Evolutionary conservation across 257 asterid genomes (phyloP).

Genomic region (Voacanga thouarsii): DNA sequence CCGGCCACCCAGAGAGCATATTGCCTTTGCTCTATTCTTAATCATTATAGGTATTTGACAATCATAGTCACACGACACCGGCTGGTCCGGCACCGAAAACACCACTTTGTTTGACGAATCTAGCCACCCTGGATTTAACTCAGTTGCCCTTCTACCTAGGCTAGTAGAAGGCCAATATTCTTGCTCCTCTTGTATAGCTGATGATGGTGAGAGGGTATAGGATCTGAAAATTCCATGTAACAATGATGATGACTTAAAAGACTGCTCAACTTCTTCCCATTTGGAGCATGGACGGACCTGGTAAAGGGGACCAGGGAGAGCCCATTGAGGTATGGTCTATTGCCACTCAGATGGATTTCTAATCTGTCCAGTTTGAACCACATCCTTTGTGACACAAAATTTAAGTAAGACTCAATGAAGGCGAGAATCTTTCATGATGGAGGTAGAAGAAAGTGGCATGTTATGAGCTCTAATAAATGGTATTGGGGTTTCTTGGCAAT

Average conservation of each 20-base stretch:
- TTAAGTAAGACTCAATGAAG: too few relatives aligned
- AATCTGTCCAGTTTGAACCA: too few relatives aligned
- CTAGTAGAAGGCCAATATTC: too few relatives aligned
- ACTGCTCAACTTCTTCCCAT: too few relatives aligned
- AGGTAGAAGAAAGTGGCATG: too few relatives aligned
- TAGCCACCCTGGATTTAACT: background rate
- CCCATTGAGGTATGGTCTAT: background rate
- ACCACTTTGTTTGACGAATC: constrained; percentile 1
- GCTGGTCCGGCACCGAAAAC: constrained; percentile 8
- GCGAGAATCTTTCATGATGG: too few relatives aligned
- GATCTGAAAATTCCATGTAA: background rate
- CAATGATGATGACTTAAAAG: background rate
- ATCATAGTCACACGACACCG: background rate
- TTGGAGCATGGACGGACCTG: background rate
- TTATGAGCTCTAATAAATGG: too few relatives aligned
- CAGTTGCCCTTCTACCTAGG: too few relatives aligned
- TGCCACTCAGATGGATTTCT: background rate
- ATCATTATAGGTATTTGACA: background rate
- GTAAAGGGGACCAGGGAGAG: background rate
- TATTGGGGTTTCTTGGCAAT: too few relatives aligned
- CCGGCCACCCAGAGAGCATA: background rate
- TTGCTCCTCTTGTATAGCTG: too few relatives aligned
- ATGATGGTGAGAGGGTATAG: background rate
- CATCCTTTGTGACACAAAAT: too few relatives aligned
- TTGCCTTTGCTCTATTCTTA: background rate